Conservation (phyloP, 805 yeast genomes). For the Nakazawaea holstii region DNA sequence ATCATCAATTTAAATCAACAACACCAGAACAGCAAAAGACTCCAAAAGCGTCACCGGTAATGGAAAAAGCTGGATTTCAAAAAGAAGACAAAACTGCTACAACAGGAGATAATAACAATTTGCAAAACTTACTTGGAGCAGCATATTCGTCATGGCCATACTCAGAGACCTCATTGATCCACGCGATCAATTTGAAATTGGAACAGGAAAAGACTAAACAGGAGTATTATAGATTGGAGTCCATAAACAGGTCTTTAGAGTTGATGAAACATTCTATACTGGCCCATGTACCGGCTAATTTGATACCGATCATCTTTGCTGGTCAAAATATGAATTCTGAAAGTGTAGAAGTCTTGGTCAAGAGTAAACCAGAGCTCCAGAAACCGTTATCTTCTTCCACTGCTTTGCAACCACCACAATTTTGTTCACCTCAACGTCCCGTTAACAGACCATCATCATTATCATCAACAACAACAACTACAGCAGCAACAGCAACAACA, state of each 20-base stretch:
- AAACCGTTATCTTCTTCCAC: slow-evolving; percentile 1
- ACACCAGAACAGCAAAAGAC: slow-evolving; percentile 5
- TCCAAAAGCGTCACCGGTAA: slow-evolving; percentile 6
- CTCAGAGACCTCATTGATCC: slow-evolving; percentile 51
- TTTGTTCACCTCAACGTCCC: slow-evolving; percentile 9
- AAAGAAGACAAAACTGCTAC: not conserved
- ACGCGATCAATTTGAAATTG: slow-evolving; percentile 52
- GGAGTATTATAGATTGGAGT: slow-evolving; percentile 65
- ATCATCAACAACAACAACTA: slow-evolving; percentile 1
- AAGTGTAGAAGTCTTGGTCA: slow-evolving; percentile 13
- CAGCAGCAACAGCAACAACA: slow-evolving; percentile 11
- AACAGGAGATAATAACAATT: not conserved
- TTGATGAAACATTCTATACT: slow-evolving; percentile 55
- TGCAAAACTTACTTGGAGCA: slow-evolving; percentile 41
- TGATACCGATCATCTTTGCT: slow-evolving; percentile 57
- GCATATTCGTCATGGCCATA: slow-evolving; percentile 47
- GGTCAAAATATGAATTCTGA: slow-evolving; percentile 23
- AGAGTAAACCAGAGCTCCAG: not conserved
- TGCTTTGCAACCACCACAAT: no score
- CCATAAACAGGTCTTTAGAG: slow-evolving; percentile 52
- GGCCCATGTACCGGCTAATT: slow-evolving; percentile 57
- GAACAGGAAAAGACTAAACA: slow-evolving; percentile 84
- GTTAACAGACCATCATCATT: slow-evolving; percentile 4
- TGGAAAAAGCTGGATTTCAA: slow-evolving; percentile 1
- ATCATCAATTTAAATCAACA: not conserved